Evolutionary conservation across 768 basidiomycete genomes (phyloP), one percentile per base, ranked within the genome.

Genomic region (Xerocomus spinulosus): DNA sequence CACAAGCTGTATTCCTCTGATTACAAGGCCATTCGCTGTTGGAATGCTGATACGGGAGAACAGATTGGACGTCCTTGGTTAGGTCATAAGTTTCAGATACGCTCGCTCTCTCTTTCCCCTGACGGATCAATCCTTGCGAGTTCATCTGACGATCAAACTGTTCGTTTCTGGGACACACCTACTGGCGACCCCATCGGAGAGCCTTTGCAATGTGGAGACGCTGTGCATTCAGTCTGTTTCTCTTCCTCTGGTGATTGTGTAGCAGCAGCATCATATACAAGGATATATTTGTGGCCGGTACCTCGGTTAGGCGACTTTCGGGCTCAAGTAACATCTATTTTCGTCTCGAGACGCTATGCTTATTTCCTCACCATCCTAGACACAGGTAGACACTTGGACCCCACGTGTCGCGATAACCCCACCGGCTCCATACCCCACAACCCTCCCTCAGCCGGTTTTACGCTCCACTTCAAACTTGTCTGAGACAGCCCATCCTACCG

Each of bases 81-180:
- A 10, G 26, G 26, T 28, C 26, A 28, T 10, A 28, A 5, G 10
- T 5, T 6, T 10, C 5, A 10, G 26, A 28, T 25, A 40, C 0
- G 0, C 15, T 40, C 47, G 1, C 29, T 49, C 12, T 52, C 50
- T 1, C 49, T 49, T 20, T 51, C 49, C 1, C 25, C 43, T 0
- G 39, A 47, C 10, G 56, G 50, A 6, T 21, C 20, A 0, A 48
- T 35, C 20, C 35, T 57, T 13, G 56, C 56, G 2, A 56, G 54
- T 13, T 38, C 35, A 2, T 56, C 56, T 2, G 2, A 0, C 2
- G 54, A 56, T 42, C 0, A n/a, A 4, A 36, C 48, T 0, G 9
- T 56, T 25, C 38, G 56, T 15, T 40, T 57, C 32, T 57, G 54
- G 56, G 14, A 52, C 4, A 2, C 39, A 9, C 9, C 35, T 2